A percentile compares a stretch with the other conserved stretches of the same genome.
Evolutionary conservation across 306 rosid species (phyloP).

Genomic region (Fragaria nilgerrensis): DNA sequence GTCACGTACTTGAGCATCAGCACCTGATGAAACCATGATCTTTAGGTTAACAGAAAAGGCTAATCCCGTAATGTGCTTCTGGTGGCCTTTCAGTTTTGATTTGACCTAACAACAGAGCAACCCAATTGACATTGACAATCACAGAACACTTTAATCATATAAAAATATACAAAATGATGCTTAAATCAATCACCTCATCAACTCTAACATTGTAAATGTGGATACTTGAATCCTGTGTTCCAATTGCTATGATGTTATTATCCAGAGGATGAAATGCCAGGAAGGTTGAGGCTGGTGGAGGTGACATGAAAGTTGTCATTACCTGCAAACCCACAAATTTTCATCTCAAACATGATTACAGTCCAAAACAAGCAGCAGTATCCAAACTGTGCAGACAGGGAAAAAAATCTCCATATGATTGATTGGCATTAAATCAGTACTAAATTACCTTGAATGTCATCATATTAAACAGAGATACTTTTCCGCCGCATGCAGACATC

Average conservation of each 20-base stretch:
- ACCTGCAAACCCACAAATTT: constrained; percentile 37
- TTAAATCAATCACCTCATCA: constrained; percentile 53
- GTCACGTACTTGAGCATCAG: constrained; percentile 66
- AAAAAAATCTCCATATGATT: not conserved
- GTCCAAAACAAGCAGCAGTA: not conserved
- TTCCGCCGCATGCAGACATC: constrained; percentile 82
- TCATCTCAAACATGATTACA: constrained; percentile 16
- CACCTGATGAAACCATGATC: constrained; percentile 72
- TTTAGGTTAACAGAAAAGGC: constrained; percentile 62
- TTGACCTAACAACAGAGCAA: constrained; percentile 49
- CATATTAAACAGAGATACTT: constrained; percentile 72
- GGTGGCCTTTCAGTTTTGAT: constrained; percentile 66
- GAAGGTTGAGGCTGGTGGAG: constrained; percentile 72
- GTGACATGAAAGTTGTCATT: constrained; percentile 76
- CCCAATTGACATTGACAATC: not conserved
- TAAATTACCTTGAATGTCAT: constrained; percentile 71
- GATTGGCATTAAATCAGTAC: not conserved
- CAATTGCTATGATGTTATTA: constrained; percentile 77
- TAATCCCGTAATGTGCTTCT: constrained; percentile 62
- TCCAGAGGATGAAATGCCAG: constrained; percentile 76
- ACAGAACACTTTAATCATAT: not conserved
- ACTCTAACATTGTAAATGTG: constrained; percentile 73
- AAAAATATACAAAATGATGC: not conserved
- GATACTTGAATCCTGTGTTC: constrained; percentile 76
- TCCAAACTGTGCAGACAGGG: not conserved